A percentile compares a stretch with the other conserved stretches of the same genome.
Evolutionary conservation across 495 filamentous ascomycete genomes (phyloP).

Genomic region (Oidiodendron maius): DNA sequence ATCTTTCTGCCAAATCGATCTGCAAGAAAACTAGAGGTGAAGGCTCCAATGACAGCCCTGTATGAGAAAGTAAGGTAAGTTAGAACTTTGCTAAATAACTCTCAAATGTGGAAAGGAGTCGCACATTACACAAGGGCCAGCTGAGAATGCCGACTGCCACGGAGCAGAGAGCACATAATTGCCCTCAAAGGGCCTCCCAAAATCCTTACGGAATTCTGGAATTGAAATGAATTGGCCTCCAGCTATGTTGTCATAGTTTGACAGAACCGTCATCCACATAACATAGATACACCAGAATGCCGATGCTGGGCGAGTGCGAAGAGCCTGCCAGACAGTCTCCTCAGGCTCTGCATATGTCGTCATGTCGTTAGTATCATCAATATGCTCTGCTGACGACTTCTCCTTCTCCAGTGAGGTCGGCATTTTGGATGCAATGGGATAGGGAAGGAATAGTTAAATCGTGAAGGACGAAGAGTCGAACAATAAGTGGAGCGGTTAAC

Average conservation of each 20-base stretch:
- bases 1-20: conserved; percentile 13
- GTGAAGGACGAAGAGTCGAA: no score
- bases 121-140: conserved; percentile 19
- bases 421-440: no score
- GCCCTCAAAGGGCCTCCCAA: conserved; percentile 23
- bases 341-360: no score
- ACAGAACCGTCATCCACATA: conserved; percentile 23
- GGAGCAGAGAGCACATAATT: conserved; percentile 24
- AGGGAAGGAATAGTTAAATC: no score
- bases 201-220: conserved; percentile 28
- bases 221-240: conserved; percentile 24
- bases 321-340: conserved; percentile 4
- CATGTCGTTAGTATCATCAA: no score
- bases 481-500: no score
- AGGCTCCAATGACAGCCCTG: conserved; percentile 11
- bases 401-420: no score
- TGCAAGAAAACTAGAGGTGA: conserved; percentile 12
- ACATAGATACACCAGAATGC: conserved; percentile 18
- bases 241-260: conserved; percentile 29
- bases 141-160: conserved; percentile 29
- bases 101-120: neutral
- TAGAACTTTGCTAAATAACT: neutral
- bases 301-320: conserved; percentile 7
- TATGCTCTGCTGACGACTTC: no score
- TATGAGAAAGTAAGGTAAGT: no score